Percentiles rank a stretch among this genome's conserved stretches.
These are phyloP conservation scores for Fusarium sp. DNA, from an alignment of 2,329 filamentous ascomycete genomes.

Conservation along the genomic window DNA sequence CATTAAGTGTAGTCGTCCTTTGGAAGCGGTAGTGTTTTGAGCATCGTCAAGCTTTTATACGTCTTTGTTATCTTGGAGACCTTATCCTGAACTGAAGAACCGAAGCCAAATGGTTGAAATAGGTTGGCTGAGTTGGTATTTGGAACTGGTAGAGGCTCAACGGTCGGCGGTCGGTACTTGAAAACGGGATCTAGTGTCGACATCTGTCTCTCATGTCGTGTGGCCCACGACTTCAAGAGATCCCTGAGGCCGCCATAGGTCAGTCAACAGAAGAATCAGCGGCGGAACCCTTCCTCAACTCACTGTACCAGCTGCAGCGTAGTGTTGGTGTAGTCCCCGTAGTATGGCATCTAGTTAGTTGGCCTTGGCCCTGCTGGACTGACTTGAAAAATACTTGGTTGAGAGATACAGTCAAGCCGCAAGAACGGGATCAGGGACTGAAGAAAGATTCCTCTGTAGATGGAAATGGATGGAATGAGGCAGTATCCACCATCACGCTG, in stretches of 20 bases:
- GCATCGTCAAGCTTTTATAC: not conserved
- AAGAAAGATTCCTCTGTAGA: accelerated
- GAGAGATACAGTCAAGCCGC: not conserved
- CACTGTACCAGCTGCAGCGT: not conserved
- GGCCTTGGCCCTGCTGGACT: not conserved
- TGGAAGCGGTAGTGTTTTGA: too few relatives aligned
- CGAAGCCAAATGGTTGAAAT: too few relatives aligned
- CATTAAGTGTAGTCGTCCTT: too few relatives aligned
- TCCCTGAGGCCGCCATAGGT: too few relatives aligned
- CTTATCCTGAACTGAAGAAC: too few relatives aligned
- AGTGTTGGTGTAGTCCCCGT: not conserved
- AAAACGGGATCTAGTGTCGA: not conserved
- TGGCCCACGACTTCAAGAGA: not conserved
- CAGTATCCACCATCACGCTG: not conserved
- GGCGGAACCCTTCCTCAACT: not conserved
- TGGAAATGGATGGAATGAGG: not conserved
- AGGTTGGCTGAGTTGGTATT: not conserved
- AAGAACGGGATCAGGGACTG: not conserved
- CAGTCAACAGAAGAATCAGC: accelerated
- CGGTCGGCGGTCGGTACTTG: not conserved
- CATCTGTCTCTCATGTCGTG: not conserved
- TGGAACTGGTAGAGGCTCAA: not conserved
- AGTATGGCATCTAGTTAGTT: not conserved
- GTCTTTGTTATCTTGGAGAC: not conserved
- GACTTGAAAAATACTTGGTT: constrained; percentile 1